These are phyloP conservation scores for Tricholomella constricta DNA, from an alignment of 768 basidiomycete genomes.

Conservation along the genomic window DNA sequence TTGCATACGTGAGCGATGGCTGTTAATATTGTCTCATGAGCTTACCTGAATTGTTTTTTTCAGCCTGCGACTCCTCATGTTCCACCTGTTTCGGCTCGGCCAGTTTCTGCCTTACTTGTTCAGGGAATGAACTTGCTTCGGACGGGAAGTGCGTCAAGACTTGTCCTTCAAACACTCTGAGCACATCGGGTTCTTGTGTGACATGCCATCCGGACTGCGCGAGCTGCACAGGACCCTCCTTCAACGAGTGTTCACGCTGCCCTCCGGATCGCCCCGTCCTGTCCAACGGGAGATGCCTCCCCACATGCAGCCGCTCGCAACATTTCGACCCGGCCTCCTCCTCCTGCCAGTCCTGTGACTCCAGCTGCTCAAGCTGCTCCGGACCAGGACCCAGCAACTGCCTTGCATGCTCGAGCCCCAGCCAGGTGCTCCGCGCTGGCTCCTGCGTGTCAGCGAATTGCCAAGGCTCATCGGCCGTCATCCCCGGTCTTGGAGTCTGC, in stretches of 20 bases:
- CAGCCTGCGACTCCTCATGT: slow-evolving; percentile 74
- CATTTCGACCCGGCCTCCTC: slow-evolving; percentile 69
- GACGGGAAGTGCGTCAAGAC: slow-evolving; percentile 72
- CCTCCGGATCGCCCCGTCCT: slow-evolving; percentile 68
- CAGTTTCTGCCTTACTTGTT: slow-evolving; percentile 74
- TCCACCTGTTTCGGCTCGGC: slow-evolving; percentile 68
- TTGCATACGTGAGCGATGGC: slow-evolving; percentile 51
- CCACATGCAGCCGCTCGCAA: slow-evolving; percentile 72
- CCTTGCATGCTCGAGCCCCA: slow-evolving; percentile 70
- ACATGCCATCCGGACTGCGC: slow-evolving; percentile 87
- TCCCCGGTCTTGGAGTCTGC: slow-evolving; percentile 76
- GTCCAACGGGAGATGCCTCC: slow-evolving; percentile 73
- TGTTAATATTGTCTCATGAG: neutral
- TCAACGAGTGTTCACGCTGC: slow-evolving; percentile 80
- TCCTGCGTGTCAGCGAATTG: slow-evolving; percentile 68
- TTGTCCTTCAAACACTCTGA: slow-evolving; percentile 75
- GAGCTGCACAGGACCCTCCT: slow-evolving; percentile 76
- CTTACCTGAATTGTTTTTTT: slow-evolving; percentile 8
- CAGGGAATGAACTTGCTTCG: slow-evolving; percentile 64
- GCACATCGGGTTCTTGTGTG: slow-evolving; percentile 64
- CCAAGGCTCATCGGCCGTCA: slow-evolving; percentile 50
- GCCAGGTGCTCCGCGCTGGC: slow-evolving; percentile 63
- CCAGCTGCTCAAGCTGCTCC: slow-evolving; percentile 77
- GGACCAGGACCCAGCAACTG: slow-evolving; percentile 68
- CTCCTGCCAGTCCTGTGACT: slow-evolving; percentile 72